Percentiles rank a stretch among this genome's conserved stretches.
Evolutionary conservation across 2,329 filamentous ascomycete species (phyloP).

Genomic region (Colletotrichum kahawae): DNA sequence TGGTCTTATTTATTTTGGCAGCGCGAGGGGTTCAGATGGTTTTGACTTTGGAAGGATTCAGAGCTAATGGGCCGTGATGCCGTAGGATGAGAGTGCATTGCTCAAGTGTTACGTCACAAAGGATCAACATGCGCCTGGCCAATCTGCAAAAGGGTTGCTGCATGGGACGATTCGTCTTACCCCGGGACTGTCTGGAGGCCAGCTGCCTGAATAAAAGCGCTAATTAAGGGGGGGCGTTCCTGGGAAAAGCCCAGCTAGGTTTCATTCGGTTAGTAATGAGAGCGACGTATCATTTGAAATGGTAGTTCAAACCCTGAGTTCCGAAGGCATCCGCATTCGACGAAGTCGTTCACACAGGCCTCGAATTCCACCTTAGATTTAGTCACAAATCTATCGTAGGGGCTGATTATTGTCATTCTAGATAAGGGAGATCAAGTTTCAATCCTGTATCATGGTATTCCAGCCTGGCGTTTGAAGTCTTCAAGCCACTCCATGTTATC

Average conservation of each 20-base stretch:
- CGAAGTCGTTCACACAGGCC: neutral
- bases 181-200: neutral
- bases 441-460: slow-evolving; percentile 43
- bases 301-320: neutral
- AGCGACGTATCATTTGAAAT: neutral
- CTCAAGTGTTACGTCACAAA: neutral
- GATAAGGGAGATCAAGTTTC: neutral
- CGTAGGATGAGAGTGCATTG: neutral
- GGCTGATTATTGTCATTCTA: neutral
- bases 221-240: neutral
- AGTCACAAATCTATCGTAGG: neutral
- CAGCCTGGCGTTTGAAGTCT: slow-evolving; percentile 64
- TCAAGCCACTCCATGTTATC: slow-evolving; percentile 69
- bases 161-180: neutral
- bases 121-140: neutral
- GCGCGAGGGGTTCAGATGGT: neutral
- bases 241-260: neutral
- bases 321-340: neutral
- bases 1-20: neutral
- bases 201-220: neutral
- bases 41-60: neutral
- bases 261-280: neutral
- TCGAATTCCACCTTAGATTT: neutral
- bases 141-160: neutral
- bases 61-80: neutral